A percentile compares a stretch with the other conserved stretches of the same genome.
Evolutionary conservation across 352 stramenopile genomes (phyloP).

Genomic region (Globisporangium mamillatum): DNA sequence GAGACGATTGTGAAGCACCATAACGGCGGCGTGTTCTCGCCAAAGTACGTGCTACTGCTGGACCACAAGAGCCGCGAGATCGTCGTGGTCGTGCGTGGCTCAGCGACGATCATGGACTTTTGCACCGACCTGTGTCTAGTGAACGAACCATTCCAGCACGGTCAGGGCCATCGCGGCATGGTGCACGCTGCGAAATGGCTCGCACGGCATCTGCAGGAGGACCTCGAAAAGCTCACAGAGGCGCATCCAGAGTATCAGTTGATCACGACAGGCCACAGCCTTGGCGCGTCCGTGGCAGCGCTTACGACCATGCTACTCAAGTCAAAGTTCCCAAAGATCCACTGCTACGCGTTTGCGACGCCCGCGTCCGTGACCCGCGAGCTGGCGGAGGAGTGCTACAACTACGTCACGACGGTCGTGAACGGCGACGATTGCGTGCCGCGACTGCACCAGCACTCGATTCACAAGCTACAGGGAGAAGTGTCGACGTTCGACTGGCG

Average conservation of each 20-base stretch:
- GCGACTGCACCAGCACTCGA: conserved; percentile 71
- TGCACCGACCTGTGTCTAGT: conserved; percentile 77
- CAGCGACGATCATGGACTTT: conserved; percentile 77
- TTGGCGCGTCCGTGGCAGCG: conserved; percentile 67
- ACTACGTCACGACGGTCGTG: conserved; percentile 69
- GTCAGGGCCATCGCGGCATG: conserved; percentile 80
- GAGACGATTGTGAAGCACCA: conserved; percentile 49
- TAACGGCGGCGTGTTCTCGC: conserved; percentile 70
- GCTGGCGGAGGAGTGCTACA: conserved; percentile 46
- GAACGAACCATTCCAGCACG: conserved; percentile 65
- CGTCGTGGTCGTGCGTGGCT: conserved; percentile 61
- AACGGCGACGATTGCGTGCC: conserved; percentile 83
- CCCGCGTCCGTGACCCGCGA: conserved; percentile 68
- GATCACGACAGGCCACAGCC: conserved; percentile 65
- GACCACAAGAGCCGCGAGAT: conserved; percentile 58
- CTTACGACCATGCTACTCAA: conserved; percentile 56
- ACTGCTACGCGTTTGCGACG: conserved; percentile 69
- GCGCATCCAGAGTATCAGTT: conserved; percentile 57
- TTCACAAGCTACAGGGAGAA: conserved; percentile 61
- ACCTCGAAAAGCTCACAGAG: conserved; percentile 37
- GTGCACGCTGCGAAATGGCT: conserved; percentile 74
- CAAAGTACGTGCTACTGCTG: conserved; percentile 65
- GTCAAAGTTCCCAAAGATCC: conserved; percentile 39
- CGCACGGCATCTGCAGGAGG: conserved; percentile 45
- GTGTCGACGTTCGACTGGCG: conserved; percentile 72